Evolutionary conservation across 805 yeast genomes (phyloP), one percentile per base, ranked within the genome.

Genomic region (Sugiyamaella lignohabitans): DNA sequence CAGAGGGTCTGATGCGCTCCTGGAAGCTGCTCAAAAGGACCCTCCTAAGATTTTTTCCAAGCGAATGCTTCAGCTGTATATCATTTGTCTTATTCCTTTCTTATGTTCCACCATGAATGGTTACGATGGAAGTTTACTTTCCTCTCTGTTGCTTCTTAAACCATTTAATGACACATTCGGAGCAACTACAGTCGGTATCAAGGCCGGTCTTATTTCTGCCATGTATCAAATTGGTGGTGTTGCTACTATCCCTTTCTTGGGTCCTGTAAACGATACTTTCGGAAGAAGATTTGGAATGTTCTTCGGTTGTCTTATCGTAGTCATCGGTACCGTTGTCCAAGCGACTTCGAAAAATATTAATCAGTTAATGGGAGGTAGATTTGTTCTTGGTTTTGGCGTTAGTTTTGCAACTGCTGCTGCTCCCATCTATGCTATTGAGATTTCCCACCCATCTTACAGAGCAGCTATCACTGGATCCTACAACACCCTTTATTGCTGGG

Each of bases 211-310:
- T 23, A 48, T 53, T 30, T 34, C 54, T 32, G 50, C 48, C 27
- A 51, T 53, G 54, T 53, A 48, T 40, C 53, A 49, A 22, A 53
- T 53, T 37, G 56, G 56, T 11, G 48, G 51, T 2, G 56, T 51
- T 14, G 20, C 34, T 27, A 32, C 52, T 2, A 18, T 48, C 23
- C 54, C 53, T 11, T 46, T 53, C 35, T 36, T 53, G 18, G 54
- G 54, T 10, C 53, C 48, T 10, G 38, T 42, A 8, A 22, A 45
- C 22, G 54, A 53, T 34, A 42, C 41, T 14, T 39, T 42, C 30
- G 56, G 56, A 17, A 23, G 51, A 10, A 30, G 48, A 20, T n/a
- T 45, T 20, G 48, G 44, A 2, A 48, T 49, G 43, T 17, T 51
- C 36, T 23, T 45, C 39, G 46, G 46, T 5, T 36, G 46, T 10